Evolutionary conservation across 2,329 filamentous ascomycete species (phyloP).

Genomic region (Cladobotryum mycophilum): DNA sequence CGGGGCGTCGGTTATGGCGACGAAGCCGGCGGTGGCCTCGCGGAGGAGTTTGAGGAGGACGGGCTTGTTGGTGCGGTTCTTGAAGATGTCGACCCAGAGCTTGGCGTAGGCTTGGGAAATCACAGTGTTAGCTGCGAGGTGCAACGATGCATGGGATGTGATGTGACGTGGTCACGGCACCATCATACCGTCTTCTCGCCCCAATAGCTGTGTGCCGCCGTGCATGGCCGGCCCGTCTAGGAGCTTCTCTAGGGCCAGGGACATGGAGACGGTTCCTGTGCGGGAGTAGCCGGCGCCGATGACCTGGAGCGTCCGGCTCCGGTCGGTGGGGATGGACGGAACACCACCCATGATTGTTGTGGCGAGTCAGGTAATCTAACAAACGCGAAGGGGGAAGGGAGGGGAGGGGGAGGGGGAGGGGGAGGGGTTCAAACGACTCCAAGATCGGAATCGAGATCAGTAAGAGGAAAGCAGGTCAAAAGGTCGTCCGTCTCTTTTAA

Average conservation of each 20-base stretch:
- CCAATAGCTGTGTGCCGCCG: slow-evolving; percentile 35
- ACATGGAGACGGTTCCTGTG: slow-evolving; percentile 35
- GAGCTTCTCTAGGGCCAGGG: slow-evolving; percentile 39
- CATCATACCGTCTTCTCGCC: slow-evolving; percentile 28
- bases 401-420: no score
- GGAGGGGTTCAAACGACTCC: no score
- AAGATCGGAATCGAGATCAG: background rate
- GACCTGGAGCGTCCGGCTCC: slow-evolving; percentile 29
- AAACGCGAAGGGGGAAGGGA: no score
- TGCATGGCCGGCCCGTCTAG: slow-evolving; percentile 44
- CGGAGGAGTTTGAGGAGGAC: slow-evolving; percentile 26
- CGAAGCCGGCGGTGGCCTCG: slow-evolving; percentile 35
- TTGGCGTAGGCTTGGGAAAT: slow-evolving; percentile 10
- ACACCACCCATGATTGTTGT: slow-evolving; percentile 19
- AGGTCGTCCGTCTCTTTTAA: no score
- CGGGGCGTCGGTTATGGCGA: slow-evolving; percentile 40
- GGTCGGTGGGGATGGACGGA: slow-evolving; percentile 27
- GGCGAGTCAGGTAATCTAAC: background rate
- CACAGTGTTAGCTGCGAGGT: background rate
- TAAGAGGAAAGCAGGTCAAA: no score
- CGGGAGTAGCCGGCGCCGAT: slow-evolving; percentile 39
- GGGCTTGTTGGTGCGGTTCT: slow-evolving; percentile 15
- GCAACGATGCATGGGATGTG: no score
- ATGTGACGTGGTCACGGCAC: no score
- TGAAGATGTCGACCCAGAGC: slow-evolving; percentile 10